Evolutionary conservation across 2,329 filamentous ascomycete species (phyloP), one percentile per base, ranked within the genome.

Genomic region (Corniculantispora saksenae): DNA sequence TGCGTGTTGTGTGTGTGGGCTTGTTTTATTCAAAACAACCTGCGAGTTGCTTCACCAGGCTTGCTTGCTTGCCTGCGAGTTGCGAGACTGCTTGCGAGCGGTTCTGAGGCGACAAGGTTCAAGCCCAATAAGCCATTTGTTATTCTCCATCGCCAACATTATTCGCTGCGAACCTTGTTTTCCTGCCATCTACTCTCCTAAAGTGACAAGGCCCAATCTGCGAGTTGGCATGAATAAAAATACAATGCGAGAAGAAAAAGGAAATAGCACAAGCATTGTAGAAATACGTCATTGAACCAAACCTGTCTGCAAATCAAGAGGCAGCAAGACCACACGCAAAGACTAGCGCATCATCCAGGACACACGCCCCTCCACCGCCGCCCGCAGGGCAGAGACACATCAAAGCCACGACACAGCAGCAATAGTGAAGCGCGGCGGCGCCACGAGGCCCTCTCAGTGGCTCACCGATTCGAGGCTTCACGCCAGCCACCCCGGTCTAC

Each of bases 371-470:
- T 45, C 32, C 32, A 19, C 21, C 53, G 29, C 35, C 40, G 57
- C 19, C 32, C 1, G 23, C 43, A 50, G 27, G 47, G 29, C n/a
- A 51, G 58, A 40, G 27, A 38, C n/a, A 35, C 15, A n/a, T 21
- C 23, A 51, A 4, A 9, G 9, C n/a, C 15, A 27, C 23, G 23
- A 5, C 23, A 38, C 12, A 38, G 19, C 45, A 60, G 43, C 57
- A 60, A 60, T 60, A n/a, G 45, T 50, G 27, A 50, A 25, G 43
- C 57, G 29, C 29, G 27, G 29, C 53, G 45, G 10, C 58, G 45
- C 45, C 58, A 61, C 58, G 58, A 61, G 58, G 56, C n/a, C 56
- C 25, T 48, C 40, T 27, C 25, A 59, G 35, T 59, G 56, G 58
- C 47, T 38, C 29, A 38, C 47, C 47, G 43, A 60, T 40, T 27